phyloP scores from a whole-genome alignment of 306 rosid genomes.

The Cucumis hystrix region DNA sequence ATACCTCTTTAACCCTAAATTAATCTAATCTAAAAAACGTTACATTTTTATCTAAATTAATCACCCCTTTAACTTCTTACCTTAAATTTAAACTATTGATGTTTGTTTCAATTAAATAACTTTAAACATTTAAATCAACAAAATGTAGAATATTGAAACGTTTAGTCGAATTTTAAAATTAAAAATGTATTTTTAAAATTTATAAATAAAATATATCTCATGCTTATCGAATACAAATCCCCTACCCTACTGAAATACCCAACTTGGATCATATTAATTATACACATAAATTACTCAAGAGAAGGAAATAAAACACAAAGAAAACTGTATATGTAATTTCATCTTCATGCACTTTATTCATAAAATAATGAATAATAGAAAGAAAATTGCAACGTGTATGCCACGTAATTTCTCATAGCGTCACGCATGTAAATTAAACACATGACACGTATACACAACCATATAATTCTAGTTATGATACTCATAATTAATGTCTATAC shows the following conservation, averaged over 20 bases:
- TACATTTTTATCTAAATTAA: no score
- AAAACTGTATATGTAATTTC: no score
- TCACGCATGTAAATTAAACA: conserved; percentile 1
- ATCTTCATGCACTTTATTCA: background rate
- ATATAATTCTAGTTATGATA: background rate
- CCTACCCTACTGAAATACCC: background rate
- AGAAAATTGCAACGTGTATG: background rate
- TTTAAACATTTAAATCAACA: no score
- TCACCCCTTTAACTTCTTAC: no score
- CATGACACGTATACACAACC: background rate
- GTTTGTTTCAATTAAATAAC: no score
- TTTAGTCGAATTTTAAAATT: no score
- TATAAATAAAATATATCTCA: no score
- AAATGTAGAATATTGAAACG: no score
- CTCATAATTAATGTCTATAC: background rate
- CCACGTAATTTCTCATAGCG: background rate
- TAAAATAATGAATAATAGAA: background rate
- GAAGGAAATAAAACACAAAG: no score
- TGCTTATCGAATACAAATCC: background rate
- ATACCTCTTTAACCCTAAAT: background rate
- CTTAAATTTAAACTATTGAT: no score
- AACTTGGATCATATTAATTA: background rate
- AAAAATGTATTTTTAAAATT: no score
- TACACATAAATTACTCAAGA: background rate
- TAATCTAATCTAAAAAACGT: no score